phyloP scores from a whole-genome alignment of 768 basidiomycete species.

The Boletus speciosus region DNA sequence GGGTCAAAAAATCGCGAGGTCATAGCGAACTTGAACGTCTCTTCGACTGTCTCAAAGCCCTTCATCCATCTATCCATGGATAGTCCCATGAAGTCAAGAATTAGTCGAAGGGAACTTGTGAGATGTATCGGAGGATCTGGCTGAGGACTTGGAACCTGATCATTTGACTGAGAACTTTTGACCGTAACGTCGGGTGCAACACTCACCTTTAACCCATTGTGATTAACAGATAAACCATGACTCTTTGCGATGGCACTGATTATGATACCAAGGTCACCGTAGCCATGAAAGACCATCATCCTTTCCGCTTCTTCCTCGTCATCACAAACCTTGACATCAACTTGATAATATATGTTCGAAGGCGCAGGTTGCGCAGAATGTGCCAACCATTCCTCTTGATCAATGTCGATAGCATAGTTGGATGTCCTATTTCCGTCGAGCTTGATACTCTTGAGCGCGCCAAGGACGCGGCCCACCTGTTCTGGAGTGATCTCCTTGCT shows the following conservation, averaged over 20 bases:
- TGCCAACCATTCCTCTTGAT: slow-evolving; percentile 37
- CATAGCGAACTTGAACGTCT: slow-evolving; percentile 57
- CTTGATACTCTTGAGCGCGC: slow-evolving; percentile 46
- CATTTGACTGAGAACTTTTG: slow-evolving; percentile 19
- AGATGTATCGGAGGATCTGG: slow-evolving; percentile 44
- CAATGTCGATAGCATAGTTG: slow-evolving; percentile 56
- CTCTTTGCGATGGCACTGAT: slow-evolving; percentile 53
- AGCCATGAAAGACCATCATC: slow-evolving; percentile 54
- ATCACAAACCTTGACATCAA: slow-evolving; percentile 61
- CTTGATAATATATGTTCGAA: slow-evolving; percentile 39
- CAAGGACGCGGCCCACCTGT: slow-evolving; percentile 39
- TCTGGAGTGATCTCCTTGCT: slow-evolving; percentile 31
- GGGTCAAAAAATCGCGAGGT: slow-evolving; percentile 54
- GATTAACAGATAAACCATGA: slow-evolving; percentile 47
- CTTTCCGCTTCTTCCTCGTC: slow-evolving; percentile 50
- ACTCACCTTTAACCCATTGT: slow-evolving; percentile 57
- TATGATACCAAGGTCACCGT: slow-evolving; percentile 74
- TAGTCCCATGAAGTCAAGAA: slow-evolving; percentile 56
- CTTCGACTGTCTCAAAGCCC: slow-evolving; percentile 54
- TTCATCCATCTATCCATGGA: slow-evolving; percentile 46
- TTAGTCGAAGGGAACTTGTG: slow-evolving; percentile 44
- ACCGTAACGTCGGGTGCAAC: background rate
- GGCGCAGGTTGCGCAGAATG: slow-evolving; percentile 4
- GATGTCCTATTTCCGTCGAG: slow-evolving; percentile 54
- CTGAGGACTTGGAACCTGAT: slow-evolving; percentile 26